Evolutionary conservation across 1,284 basidiomycete species (phyloP), one percentile per base, ranked within the genome.

Genomic region (Boletellus dicymbophilus): DNA sequence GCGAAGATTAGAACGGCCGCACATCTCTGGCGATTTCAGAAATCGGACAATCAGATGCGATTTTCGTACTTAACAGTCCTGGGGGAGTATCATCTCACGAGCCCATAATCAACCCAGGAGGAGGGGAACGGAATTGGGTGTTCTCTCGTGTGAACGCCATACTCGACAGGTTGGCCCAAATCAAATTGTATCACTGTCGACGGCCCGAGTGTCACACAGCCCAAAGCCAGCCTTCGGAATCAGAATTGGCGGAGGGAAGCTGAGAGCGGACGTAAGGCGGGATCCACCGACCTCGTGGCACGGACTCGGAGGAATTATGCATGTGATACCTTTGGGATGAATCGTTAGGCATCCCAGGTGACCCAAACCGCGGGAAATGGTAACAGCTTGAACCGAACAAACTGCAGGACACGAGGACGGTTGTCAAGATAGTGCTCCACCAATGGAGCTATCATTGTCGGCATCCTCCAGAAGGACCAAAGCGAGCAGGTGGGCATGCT

Each of bases 1-100:
- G 63, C 66, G 66, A 65, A 54, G 53, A 63, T 65, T 53, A 37
- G 23, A 13, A 12, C 18, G 25, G 25, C n/a, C 39, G 44, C 10
- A n/a, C 51, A 46, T 36, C 48, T 46, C 41, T 46, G 42, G 31
- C 33, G 44, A 46, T 41, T 39, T 23, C 15, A 18, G 18, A 33
- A 15, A 33, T 16, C 15, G 13, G 13, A 13, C 8, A 28, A 49
- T 38, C 46, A 36, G 50, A 46, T 46, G 37, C 38, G 55, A 37
- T 20, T 37, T 5, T 30, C 43, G 43, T 44, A 42, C 53, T 41
- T 47, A n/a, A n/a, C 21, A 31, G 28, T 22, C 25, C 23, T 22
- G 38, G 36, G 28, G 36, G 36, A 26, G 11, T 7, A 27, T 10
- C 12, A 16, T 30, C 20, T 25, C 18, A 49, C 30, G 26, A 8